Base-by-base conservation (phyloP, 2,329 filamentous ascomycete genomes). In the Karstenula rhodostoma region DNA sequence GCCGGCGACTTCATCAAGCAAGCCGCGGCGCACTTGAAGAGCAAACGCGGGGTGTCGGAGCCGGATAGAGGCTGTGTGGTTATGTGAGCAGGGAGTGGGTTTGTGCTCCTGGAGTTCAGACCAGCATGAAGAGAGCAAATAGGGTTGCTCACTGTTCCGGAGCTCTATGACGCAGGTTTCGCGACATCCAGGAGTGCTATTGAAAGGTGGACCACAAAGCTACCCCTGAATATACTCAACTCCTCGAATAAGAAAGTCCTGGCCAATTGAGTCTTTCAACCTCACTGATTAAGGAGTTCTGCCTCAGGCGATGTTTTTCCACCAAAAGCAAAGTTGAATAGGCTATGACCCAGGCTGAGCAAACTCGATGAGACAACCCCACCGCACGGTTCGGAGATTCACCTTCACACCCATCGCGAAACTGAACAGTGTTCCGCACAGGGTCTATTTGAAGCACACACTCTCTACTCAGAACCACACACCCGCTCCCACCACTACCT, bases 1-100 rank as follows among this genome's bases (percentile, higher is more conserved):
- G 33, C 32, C 3, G 32, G 32, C 10, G 74, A 77, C 50, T 77
- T 76, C 48, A 72, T 77, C 29, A 63, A 67, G 44, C 75, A 77
- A 65, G 74, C 74, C 19, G 73, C 74, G 23, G 57, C 57, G n/a
- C 22, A 52, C 19, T 32, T 52, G 5, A 52, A 6, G 32, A 12
- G 10, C 6, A 35, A 25, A 13, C 33, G 32, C 2, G 49, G 32
- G 8, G 13, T 25, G 5, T 68, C 9, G 19, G 64, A 2, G 65
- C 64, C 10, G 63, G 3, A 40, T 7, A 64, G 15, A 7, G 13
- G 33, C n/a, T 72, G 70, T 53, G 19, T 48, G 25, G 40, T 68
- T n/a, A 71, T 71, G 67, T 73, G 47, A 40, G 9, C 37, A 40
- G 13, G n/a, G 6, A 7, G 17, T n/a, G 15, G n/a, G 15, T 4